These are phyloP conservation scores for Ophiosphaerella korrae DNA, from an alignment of 2,329 filamentous ascomycete species.

Conservation along the genomic window DNA sequence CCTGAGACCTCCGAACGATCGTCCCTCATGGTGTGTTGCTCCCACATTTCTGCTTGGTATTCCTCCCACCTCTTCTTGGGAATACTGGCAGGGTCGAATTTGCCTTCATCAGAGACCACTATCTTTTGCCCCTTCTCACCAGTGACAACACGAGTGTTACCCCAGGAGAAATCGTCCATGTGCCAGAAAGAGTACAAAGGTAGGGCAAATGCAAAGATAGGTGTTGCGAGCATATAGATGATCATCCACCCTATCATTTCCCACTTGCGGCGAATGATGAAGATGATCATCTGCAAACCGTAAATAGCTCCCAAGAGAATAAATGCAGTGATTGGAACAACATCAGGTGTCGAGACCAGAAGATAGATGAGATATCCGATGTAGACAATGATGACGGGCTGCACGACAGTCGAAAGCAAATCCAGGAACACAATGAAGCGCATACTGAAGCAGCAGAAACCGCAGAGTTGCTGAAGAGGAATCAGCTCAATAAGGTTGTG, in stretches of 20 bases:
- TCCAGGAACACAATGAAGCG: conserved; percentile 96
- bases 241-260: conserved; percentile 99
- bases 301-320: conserved; percentile 94
- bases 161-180: conserved; percentile 99
- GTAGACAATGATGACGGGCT: conserved; percentile 89
- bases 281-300: conserved; percentile 94
- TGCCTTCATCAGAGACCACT: conserved; percentile 94
- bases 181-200: conserved; percentile 98
- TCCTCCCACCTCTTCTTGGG: conserved; percentile 99
- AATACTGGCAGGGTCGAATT: conserved; percentile 91
- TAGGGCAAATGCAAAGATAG: conserved; percentile 87
- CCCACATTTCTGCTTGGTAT: conserved; percentile 97
- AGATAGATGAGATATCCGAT: conserved; percentile 86
- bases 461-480: conserved; percentile 89
- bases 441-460: conserved; percentile 99
- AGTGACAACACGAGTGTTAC: conserved; percentile 95
- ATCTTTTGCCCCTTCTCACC: conserved; percentile 93
- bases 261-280: conserved; percentile 96
- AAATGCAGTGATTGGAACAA: conserved; percentile 84
- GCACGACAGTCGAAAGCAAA: conserved; percentile 86
- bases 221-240: conserved; percentile 88
- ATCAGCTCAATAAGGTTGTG: conserved; percentile 97
- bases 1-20: conserved; percentile 92
- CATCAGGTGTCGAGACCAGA: conserved; percentile 63
- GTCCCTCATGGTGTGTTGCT: conserved; percentile 81